Evolutionary conservation across 306 rosid species (phyloP).

Genomic region (Glycine tomentella): DNA sequence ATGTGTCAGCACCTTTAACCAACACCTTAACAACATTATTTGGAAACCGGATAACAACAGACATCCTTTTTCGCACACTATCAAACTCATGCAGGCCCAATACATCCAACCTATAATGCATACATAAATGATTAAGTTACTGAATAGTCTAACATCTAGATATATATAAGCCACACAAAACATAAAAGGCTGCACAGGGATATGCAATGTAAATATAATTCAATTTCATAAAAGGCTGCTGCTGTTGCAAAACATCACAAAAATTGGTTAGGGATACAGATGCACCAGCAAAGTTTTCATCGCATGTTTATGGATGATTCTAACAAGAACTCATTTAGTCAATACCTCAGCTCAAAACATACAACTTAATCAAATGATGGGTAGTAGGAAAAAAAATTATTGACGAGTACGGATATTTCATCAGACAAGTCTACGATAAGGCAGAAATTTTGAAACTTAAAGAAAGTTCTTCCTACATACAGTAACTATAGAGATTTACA

Average conservation of each 20-base stretch:
- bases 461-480: neutral
- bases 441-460: neutral
- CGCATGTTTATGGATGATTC: neutral
- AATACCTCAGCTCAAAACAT: conserved; percentile 24
- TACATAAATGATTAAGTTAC: conserved; percentile 32
- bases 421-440: neutral
- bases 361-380: neutral
- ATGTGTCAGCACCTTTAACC: conserved; percentile 42
- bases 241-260: conserved; percentile 50
- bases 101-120: conserved; percentile 72
- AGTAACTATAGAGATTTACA: neutral
- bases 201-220: conserved; percentile 11
- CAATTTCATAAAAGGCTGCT: conserved; percentile 33
- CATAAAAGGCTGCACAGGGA: neutral
- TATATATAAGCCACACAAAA: conserved; percentile 8
- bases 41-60: conserved; percentile 41
- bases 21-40: conserved; percentile 42
- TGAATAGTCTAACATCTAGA: neutral
- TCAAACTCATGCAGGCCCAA: conserved; percentile 93
- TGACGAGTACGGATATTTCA: neutral
- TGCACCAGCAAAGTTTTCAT: conserved; percentile 32
- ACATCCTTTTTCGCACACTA: conserved; percentile 79
- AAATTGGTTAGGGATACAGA: conserved; percentile 2
- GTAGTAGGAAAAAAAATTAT: conserved; percentile 9
- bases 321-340: neutral